These are phyloP conservation scores for Hondaea fermentalgiana DNA, from an alignment of 108 stramenopile species.

Conservation along the genomic window DNA sequence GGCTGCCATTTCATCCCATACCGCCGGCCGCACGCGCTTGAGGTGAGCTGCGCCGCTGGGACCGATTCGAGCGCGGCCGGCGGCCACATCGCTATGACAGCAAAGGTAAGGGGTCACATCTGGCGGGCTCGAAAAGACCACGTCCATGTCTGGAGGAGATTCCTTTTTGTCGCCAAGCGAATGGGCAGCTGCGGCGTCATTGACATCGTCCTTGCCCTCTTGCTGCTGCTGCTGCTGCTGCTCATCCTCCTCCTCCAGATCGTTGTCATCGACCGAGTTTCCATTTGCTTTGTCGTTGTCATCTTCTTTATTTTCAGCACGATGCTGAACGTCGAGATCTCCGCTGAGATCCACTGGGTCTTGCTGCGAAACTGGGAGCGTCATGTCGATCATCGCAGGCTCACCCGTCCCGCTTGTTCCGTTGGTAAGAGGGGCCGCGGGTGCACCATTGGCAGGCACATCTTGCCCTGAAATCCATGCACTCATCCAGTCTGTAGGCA, in stretches of 20 bases:
- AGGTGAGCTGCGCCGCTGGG: background rate
- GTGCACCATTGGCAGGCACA: no score
- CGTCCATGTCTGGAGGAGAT: background rate
- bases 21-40: background rate
- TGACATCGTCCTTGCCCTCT: background rate
- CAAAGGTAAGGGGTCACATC: background rate
- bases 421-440: no score
- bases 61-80: background rate
- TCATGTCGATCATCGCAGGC: no score
- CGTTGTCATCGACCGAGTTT: background rate
- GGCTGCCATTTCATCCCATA: background rate
- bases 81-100: background rate
- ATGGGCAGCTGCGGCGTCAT: background rate
- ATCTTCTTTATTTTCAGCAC: background rate
- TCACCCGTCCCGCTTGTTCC: no score
- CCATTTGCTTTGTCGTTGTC: background rate
- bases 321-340: background rate
- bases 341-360: background rate
- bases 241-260: background rate
- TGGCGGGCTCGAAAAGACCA: background rate
- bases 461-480: background rate
- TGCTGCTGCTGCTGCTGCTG: no score
- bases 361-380: background rate
- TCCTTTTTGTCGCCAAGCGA: background rate
- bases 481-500: background rate